phyloP scores from a whole-genome alignment of 305 asterid species.

The Solanum chacoense region DNA sequence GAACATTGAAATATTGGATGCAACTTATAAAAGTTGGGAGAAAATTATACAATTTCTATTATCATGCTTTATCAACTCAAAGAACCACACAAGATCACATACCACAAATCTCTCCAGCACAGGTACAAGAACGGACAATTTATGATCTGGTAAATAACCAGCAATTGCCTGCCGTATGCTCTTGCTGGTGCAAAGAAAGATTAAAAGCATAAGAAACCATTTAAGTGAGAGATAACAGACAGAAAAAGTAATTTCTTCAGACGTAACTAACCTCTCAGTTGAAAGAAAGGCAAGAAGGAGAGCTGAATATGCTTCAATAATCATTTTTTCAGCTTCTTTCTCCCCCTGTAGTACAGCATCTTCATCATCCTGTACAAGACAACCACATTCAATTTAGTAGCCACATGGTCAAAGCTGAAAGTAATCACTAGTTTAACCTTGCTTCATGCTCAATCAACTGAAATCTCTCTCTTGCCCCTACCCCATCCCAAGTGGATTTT shows the following conservation, averaged over 20 bases:
- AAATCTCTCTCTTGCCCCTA: not conserved
- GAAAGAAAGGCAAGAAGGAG: constrained; percentile 98
- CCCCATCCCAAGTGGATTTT: not conserved
- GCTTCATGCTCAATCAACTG: not conserved
- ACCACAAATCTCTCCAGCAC: constrained; percentile 96
- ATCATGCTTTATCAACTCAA: not conserved
- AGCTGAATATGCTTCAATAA: constrained; percentile 94
- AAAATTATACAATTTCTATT: not conserved
- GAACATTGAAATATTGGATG: not conserved
- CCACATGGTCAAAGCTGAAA: not conserved
- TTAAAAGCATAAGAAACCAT: constrained; percentile 3
- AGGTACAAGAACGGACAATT: constrained; percentile 60
- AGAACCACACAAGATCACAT: constrained; percentile 15
- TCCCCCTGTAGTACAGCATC: constrained; percentile 76
- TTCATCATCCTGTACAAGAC: constrained; percentile 60
- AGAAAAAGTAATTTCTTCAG: not conserved
- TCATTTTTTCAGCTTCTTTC: constrained; percentile 96
- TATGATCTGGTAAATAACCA: constrained; percentile 52
- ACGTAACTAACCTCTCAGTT: constrained; percentile 52
- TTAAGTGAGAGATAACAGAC: not conserved
- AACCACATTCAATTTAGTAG: not conserved
- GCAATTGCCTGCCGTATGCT: constrained; percentile 49
- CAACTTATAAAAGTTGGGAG: not conserved
- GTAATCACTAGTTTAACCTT: not conserved
- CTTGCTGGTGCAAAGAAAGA: constrained; percentile 34